Evolutionary conservation across 805 yeast species (phyloP).

Genomic region (Ascoidea asiatica): DNA sequence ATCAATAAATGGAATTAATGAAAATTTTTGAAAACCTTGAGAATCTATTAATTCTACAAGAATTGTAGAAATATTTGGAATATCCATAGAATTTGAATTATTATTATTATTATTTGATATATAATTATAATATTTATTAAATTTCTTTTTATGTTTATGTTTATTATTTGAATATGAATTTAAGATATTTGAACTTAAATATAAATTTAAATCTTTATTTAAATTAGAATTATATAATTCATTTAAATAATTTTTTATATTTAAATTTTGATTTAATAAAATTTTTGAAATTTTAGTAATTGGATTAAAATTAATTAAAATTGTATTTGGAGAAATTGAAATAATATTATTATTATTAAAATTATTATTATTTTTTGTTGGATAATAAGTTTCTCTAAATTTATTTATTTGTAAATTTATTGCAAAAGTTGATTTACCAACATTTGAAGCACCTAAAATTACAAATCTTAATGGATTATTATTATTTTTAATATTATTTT

Average conservation of each 20-base stretch:
- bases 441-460: conserved; percentile 41
- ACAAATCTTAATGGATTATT: conserved; percentile 41
- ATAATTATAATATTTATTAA: too few species aligned
- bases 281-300: conserved; percentile 22
- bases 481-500: conserved; percentile 11
- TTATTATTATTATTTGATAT: background rate
- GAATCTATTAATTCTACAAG: conserved; percentile 62
- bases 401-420: conserved; percentile 28
- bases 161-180: conserved; percentile 5
- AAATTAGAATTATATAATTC: background rate
- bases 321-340: too few species aligned
- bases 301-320: conserved; percentile 42
- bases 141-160: conserved; percentile 2
- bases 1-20: conserved; percentile 64
- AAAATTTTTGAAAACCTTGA: conserved; percentile 53
- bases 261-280: conserved; percentile 29
- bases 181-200: too few species aligned
- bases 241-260: too few species aligned
- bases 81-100: conserved; percentile 5
- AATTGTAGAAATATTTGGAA: conserved; percentile 45
- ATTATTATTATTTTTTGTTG: conserved; percentile 52
- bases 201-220: too few species aligned
- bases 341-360: too few species aligned
- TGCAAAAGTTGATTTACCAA: conserved; percentile 49
- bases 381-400: conserved; percentile 60